Evolutionary conservation across 768 basidiomycete genomes (phyloP), one percentile per base, ranked within the genome.

Genomic region (Leccinum boreale): DNA sequence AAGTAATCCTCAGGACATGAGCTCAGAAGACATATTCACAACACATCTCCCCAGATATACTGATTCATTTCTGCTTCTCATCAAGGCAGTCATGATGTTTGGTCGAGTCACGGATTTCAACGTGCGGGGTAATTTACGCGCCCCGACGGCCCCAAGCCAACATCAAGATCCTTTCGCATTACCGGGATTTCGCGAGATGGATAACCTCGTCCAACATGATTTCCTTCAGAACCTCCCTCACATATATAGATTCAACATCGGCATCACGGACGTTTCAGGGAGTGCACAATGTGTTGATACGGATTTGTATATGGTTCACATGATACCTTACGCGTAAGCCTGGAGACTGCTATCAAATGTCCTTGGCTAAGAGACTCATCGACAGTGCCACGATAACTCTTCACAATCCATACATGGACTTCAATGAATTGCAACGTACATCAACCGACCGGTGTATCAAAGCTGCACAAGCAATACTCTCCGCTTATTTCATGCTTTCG

Each of bases 91-190:
- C 46, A 92, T 94, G 89, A 70, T 93, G 26, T 93, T 92, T 66
- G 92, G 91, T 44, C 81, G 79, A 48, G 90, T 94, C 17, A 94
- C 90, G 3, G 92, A 94, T 71, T 91, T 84, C 70, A 91, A 88
- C 64, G 89, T 91, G 26, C 84, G 90, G 26, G 82, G 84, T 33
- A 87, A 85, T 65, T 74, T 92, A 35, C 84, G 85, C 31, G 82
- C 83, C 15, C 79, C 81, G n/a, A 82, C 82, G 8, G 80, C 84
- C 0, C 83, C 85, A 11, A 85, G 81, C 73, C 89, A 86, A 65
- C 83, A 79, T 57, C 87, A 89, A 65, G 86, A 90, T 63, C 89
- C 90, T 1, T 91, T 86, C 67, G 75, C 74, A 26, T 67, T 86
- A 14, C 78, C 81, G 1, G 89, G 85, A 7, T 94, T 94, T 66